These are phyloP conservation scores for Aspergillus viridinutans DNA, from an alignment of 2,329 filamentous ascomycete genomes.

Conservation along the genomic window DNA sequence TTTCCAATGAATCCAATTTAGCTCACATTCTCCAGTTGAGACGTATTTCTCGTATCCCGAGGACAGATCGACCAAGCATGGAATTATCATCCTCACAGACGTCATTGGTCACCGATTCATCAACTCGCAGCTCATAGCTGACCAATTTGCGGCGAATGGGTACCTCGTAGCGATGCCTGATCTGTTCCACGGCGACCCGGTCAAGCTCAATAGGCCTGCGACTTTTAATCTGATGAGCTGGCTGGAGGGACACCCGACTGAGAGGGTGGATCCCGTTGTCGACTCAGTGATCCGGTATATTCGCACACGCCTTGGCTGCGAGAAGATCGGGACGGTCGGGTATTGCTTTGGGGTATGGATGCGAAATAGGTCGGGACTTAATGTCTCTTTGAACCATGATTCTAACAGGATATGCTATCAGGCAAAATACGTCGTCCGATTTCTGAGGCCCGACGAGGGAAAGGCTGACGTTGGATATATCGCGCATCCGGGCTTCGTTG, in stretches of 20 bases:
- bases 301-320: constrained; percentile 20
- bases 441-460: constrained; percentile 53
- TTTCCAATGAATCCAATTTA: no score
- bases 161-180: constrained; percentile 66
- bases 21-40: no score
- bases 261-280: constrained; percentile 49
- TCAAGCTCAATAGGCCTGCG: constrained; percentile 50
- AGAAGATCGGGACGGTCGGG: constrained; percentile 43
- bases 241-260: constrained; percentile 40
- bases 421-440: constrained; percentile 62
- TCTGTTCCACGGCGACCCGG: constrained; percentile 60
- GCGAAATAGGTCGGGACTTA: no score
- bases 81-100: constrained; percentile 52
- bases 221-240: constrained; percentile 49
- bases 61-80: constrained; percentile 45
- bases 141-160: constrained; percentile 66
- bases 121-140: constrained; percentile 60
- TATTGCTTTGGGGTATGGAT: constrained; percentile 39
- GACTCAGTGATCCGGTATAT: constrained; percentile 37
- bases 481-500: constrained; percentile 71
- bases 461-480: constrained; percentile 62
- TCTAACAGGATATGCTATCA: no score
- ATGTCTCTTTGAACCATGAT: no score
- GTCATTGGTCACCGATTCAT: constrained; percentile 51
- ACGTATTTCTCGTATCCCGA: constrained; percentile 41